Percentiles rank a stretch among this genome's conserved stretches.
Evolutionary conservation across 2,329 filamentous ascomycete species (phyloP).

Genomic region (Nemania diffusa): DNA sequence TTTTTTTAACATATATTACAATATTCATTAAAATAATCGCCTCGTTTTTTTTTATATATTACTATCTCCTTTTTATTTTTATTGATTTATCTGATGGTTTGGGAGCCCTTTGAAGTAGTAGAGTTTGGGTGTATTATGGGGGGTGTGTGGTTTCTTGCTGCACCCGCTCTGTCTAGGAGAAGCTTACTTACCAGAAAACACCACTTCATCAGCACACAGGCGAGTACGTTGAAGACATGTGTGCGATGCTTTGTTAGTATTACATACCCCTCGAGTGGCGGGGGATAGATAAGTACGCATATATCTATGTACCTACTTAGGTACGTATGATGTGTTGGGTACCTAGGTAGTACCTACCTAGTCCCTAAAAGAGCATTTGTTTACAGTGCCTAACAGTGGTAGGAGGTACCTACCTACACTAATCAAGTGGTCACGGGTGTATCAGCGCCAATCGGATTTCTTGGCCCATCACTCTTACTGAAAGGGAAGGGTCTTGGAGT

Average conservation of each 20-base stretch:
- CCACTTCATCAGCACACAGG: conserved; percentile 9
- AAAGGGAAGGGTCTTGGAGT: conserved; percentile 1
- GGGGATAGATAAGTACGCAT: background rate
- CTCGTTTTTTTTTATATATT: too few relatives aligned
- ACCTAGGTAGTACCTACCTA: background rate
- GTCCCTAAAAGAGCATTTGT: background rate
- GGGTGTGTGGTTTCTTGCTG: too few relatives aligned
- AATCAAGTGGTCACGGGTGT: background rate
- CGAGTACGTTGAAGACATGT: background rate
- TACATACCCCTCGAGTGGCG: too few relatives aligned
- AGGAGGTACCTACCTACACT: background rate
- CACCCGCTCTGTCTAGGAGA: background rate
- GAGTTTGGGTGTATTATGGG: too few relatives aligned
- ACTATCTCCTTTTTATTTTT: too few relatives aligned
- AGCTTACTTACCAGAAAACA: background rate
- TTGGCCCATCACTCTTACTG: background rate
- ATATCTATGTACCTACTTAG: background rate
- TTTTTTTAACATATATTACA: too few relatives aligned
- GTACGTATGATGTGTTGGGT: background rate
- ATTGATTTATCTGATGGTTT: too few relatives aligned
- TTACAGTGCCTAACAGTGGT: background rate
- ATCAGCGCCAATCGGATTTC: conserved; percentile 4
- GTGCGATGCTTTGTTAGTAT: too few relatives aligned
- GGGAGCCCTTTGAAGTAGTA: too few relatives aligned
- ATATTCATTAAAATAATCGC: too few relatives aligned